Base-by-base conservation (phyloP, 768 basidiomycete species). In the Suillus variegatus region DNA sequence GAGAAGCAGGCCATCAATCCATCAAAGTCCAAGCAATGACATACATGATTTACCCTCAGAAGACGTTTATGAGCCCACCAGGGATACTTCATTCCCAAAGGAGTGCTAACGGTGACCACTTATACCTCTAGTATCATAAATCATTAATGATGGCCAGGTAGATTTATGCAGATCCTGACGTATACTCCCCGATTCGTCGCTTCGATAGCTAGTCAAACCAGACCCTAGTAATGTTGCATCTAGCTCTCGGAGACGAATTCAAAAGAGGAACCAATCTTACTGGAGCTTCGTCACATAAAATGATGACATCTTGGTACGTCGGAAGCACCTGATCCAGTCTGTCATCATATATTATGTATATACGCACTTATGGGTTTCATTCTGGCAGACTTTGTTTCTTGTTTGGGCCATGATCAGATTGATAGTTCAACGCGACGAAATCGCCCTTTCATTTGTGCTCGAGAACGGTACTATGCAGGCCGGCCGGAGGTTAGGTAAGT, bases 81-180 rank as follows among this genome's bases (percentile, higher is more conserved):
- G 25, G 76, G 78, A 6, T 78, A 75, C 64, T 64, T 65, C 44
- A 68, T 78, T 40, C 76, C 77, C 2, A 76, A 75, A 64, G 76
- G 76, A 2, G 73, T 79, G 9, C 70, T 78, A 20, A 67, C 78
- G 9, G 80, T 55, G 35, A 14, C 32, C 18, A 35, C 20, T 12
- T 55, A 6, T 20, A 35, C 35, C 20, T 12, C 54, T 9, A 55
- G 35, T 32, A 13, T 47, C 36, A 35, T 20, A 38, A 56, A 40
- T 46, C 43, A 64, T 32, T 56, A 43, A 32, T 64, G 41, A 28
- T 63, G 47, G 35, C 36, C 32, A 78, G 77, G 75, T 63, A 61
- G 35, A 70, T 78, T 43, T 49, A 38, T 75, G 47, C 76, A 58
- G 72, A 79, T 51, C 74, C 73, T 7, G 62, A 71, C 8, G 65